Evolutionary conservation across 208 protist species (phyloP).

Genomic region (Acanthamoeba lenticulata): DNA sequence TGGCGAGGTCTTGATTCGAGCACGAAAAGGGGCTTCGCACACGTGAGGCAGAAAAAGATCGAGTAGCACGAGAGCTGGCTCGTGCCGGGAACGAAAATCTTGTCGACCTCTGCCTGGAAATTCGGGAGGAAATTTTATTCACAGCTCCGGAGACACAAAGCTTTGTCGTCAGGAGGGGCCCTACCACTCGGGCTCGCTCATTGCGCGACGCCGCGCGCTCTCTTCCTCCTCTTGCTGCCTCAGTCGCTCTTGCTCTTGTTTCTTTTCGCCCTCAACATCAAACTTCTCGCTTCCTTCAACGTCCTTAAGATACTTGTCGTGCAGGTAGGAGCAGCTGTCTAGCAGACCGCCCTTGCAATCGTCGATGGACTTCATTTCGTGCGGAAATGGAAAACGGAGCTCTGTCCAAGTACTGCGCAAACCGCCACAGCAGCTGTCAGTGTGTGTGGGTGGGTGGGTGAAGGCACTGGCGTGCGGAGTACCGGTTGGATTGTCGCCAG

Average conservation of each 20-base stretch:
- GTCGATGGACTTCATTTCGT: constrained; percentile 54
- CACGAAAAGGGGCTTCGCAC: neutral
- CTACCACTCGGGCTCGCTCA: neutral
- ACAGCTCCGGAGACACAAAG: neutral
- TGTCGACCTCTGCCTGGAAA: neutral
- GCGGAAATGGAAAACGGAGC: constrained; percentile 42
- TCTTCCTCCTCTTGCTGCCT: neutral
- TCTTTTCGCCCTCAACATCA: neutral
- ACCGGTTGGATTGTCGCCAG: constrained; percentile 52
- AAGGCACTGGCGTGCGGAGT: neutral
- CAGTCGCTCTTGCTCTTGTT: neutral
- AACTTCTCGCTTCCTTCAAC: constrained; percentile 4
- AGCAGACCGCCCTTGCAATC: constrained; percentile 42
- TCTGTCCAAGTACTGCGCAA: constrained; percentile 6
- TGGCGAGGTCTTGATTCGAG: too few relatives aligned
- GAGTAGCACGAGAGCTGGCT: neutral
- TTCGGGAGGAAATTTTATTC: neutral
- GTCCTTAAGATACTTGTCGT: constrained; percentile 21
- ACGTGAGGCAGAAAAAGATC: neutral
- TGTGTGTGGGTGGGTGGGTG: neutral
- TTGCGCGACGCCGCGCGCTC: neutral
- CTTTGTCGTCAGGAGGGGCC: neutral
- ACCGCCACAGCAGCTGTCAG: neutral
- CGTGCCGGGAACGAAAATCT: neutral
- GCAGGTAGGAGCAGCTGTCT: constrained; percentile 45